Conservation (phyloP, 208 protist genomes). For the Trypanosoma theileri region DNA sequence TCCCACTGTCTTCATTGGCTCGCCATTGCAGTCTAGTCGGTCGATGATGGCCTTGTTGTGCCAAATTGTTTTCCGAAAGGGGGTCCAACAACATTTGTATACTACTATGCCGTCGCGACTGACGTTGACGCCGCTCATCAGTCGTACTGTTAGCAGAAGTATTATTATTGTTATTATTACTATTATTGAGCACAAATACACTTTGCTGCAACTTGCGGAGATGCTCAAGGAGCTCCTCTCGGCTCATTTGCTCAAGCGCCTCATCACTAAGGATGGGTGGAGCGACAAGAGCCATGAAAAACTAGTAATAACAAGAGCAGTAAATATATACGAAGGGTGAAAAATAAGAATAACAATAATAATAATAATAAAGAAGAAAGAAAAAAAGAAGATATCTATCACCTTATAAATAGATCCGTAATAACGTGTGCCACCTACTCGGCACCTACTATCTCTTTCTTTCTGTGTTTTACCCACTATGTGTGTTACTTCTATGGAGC, state of each 20-base stretch:
- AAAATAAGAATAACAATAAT: slow-evolving; percentile 1
- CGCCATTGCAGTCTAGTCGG: not conserved
- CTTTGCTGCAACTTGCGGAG: slow-evolving; percentile 2
- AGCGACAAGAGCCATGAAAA: not conserved
- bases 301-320: not conserved
- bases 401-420: not conserved
- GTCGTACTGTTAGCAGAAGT: too few relatives aligned
- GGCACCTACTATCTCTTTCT: not conserved
- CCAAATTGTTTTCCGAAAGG: too few relatives aligned
- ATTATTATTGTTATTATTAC: too few relatives aligned
- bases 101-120: too few relatives aligned
- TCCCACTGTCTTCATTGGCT: not conserved
- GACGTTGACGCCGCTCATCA: too few relatives aligned
- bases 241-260: slow-evolving; percentile 1
- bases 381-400: not conserved
- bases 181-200: too few relatives aligned
- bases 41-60: too few relatives aligned
- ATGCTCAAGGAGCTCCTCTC: slow-evolving; percentile 22
- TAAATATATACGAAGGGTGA: not conserved
- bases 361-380: slow-evolving; percentile 23
- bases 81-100: too few relatives aligned
- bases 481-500: too few relatives aligned
- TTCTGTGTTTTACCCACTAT: not conserved
- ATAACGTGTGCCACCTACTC: not conserved
- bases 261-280: slow-evolving; percentile 19